Base-by-base conservation (phyloP, 139 green algal species). In the Chlamydomonas sp. region DNA sequence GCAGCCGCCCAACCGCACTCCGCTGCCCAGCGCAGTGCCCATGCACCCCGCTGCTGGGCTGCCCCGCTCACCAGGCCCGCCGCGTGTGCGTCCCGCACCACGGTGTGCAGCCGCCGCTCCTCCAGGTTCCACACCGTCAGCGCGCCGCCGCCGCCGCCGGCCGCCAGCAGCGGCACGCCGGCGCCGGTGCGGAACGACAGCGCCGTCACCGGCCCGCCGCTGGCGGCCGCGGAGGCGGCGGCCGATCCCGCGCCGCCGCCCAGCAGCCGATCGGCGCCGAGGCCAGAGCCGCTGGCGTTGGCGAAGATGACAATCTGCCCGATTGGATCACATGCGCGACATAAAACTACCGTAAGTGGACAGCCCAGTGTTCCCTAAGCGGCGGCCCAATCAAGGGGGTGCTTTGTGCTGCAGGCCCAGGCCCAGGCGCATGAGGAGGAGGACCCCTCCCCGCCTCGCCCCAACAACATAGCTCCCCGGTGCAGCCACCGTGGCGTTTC, bases 71-170 rank as follows among this genome's bases (percentile, higher is more conserved):
- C 82, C 74, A 98, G 82, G 1, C 77, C 83, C 0, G 67, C 93
- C 80, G 97, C 96, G 88, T 99, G 97, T 1, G 96, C 96, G 73
- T 96, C 94, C 1, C 88, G 80, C n/a, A 97, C 92, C 20, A 98
- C 91, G 0, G 92, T 92, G 79, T 96, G 93, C 77, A 99, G 92
- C 63, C 91, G 89, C 4, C 93, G 90, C 78, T 94, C 84, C 88
- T 99, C 97, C 74, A 99, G 93, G 91, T 99, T 90, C 97, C 98
- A 99, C 10, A 99, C 86, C 2, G 94, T 97, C 58, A 99, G 89
- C 20, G 93, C 94, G 16, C 98, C 98, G 16, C 87, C 89, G 59
- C 94, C 75, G 89, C 97, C 96, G 5, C 95, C 97, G 0, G 94
- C 96, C 31, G 97, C 98, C 91, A 99, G 90, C 15, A 98, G 88